phyloP scores from a whole-genome alignment of 345 rosid species.

The Eucalyptus cloeziana region DNA sequence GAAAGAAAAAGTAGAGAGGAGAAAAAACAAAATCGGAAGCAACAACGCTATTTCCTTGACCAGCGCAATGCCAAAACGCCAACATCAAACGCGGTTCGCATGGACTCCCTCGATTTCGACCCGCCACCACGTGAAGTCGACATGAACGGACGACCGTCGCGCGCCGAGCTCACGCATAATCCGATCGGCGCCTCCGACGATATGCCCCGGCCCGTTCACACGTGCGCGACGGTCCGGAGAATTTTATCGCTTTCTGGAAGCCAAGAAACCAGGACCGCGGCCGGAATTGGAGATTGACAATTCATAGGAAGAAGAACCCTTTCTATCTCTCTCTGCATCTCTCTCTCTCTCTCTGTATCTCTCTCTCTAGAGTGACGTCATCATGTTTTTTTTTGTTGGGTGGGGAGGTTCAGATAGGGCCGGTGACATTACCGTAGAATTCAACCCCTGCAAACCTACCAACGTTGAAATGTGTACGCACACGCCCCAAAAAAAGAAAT shows the following conservation, averaged over 20 bases:
- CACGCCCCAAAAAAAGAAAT: background rate
- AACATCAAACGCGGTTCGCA: background rate
- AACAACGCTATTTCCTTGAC: background rate
- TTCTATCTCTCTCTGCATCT: too few relatives aligned
- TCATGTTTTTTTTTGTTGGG: too few relatives aligned
- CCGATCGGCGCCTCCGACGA: background rate
- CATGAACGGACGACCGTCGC: background rate
- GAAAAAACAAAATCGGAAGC: background rate
- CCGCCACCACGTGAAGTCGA: background rate
- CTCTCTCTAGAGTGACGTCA: background rate
- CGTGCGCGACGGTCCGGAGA: background rate
- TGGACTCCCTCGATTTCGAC: background rate
- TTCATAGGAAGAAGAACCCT: background rate
- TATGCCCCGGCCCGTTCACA: background rate
- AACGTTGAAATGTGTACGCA: background rate
- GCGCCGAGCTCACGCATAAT: rapidly evolving
- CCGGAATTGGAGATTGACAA: background rate
- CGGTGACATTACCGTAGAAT: background rate
- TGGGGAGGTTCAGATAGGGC: background rate
- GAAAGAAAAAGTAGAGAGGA: background rate
- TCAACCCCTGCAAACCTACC: background rate
- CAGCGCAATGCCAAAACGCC: background rate
- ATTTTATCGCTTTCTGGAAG: background rate
- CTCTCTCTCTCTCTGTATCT: background rate
- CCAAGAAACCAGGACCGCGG: background rate